Evolutionary conservation across 2,329 filamentous ascomycete species (phyloP), one percentile per base, ranked within the genome.

Genomic region (Talaromyces sp.): DNA sequence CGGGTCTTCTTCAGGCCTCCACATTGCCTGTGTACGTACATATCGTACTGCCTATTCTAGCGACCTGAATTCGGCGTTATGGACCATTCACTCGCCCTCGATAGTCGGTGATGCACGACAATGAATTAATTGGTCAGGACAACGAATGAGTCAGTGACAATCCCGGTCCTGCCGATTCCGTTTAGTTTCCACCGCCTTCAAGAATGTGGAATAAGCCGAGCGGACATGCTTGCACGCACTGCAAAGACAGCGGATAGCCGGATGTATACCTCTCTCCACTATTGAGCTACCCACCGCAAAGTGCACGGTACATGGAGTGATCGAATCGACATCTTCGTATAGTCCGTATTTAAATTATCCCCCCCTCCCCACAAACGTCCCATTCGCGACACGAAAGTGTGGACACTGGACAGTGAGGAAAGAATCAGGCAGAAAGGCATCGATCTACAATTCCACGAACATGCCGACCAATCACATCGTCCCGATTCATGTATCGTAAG

Each of bases 371-470:
- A 42, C 14, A 40, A 40, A n/a, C n/a, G n/a, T n/a, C n/a, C n/a
- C n/a, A n/a, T n/a, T n/a, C n/a, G n/a, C n/a, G n/a, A n/a, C n/a
- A n/a, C n/a, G n/a, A 28, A 28, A 28, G 28, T 28, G 28, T 28
- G 28, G 28, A 28, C 28, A 28, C 3, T 6, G 28, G 28, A 12
- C 42, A 8, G 46, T 16, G 14, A 12, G 50, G n/a, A 52, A 35
- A 35, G 50, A 54, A 54, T 54, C 31, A 35, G n/a, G 11, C 50
- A 54, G 50, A 54, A 54, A 23, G 50, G 50, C 50, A 54, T 37
- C 50, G 50, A 54, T 54, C 31, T 21, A 37, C 28, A 4, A 12
- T 5, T 18, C 18, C 12, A 31, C 9, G 25, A 31, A 5, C 28
- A 11, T 11, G 16, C 4, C 28, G 6, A 28, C 50, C 50, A 54